Evolutionary conservation across 768 basidiomycete species (phyloP).

Genomic region (Amylocystis lapponica): DNA sequence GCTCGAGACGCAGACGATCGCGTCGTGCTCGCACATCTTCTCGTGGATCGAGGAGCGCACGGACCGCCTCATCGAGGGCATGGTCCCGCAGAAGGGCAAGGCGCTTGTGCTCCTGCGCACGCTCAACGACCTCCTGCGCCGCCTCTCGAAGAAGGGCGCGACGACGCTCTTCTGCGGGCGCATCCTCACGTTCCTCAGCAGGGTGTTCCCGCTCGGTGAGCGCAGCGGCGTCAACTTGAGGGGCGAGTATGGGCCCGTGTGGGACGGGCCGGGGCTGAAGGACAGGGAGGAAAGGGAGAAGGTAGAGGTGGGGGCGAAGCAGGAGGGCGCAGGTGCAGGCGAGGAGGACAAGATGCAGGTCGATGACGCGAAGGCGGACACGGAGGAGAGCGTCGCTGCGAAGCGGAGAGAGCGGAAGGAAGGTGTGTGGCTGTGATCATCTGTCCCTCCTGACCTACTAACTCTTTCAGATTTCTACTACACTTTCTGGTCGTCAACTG

Average conservation of each 20-base stretch:
- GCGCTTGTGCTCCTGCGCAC: slow-evolving; percentile 80
- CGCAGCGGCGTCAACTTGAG: slow-evolving; percentile 88
- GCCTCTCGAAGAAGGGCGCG: slow-evolving; percentile 80
- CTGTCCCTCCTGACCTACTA: background rate
- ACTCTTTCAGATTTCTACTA: slow-evolving; percentile 63
- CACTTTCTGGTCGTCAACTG: slow-evolving; percentile 83
- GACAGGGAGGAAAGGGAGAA: slow-evolving; percentile 26
- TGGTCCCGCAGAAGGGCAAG: slow-evolving; percentile 85
- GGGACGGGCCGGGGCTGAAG: slow-evolving; percentile 55
- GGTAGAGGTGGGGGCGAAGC: slow-evolving; percentile 23
- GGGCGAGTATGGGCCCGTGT: slow-evolving; percentile 77
- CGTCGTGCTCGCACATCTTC: slow-evolving; percentile 82
- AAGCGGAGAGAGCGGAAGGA: slow-evolving; percentile 53
- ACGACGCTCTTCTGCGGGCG: slow-evolving; percentile 87
- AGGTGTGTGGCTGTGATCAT: slow-evolving; percentile 31
- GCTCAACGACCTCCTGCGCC: slow-evolving; percentile 80
- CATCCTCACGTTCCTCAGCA: slow-evolving; percentile 81
- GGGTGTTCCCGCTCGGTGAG: slow-evolving; percentile 83
- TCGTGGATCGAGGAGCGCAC: slow-evolving; percentile 80
- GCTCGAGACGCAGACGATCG: slow-evolving; percentile 79
- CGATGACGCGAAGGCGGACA: slow-evolving; percentile 35
- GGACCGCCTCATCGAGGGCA: slow-evolving; percentile 61
- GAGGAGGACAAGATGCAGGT: slow-evolving; percentile 55
- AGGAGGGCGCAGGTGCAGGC: slow-evolving; percentile 21
- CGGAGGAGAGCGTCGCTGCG: slow-evolving; percentile 7